Base-by-base conservation (phyloP, 805 yeast species). In the Schwanniomyces polymorphus region DNA sequence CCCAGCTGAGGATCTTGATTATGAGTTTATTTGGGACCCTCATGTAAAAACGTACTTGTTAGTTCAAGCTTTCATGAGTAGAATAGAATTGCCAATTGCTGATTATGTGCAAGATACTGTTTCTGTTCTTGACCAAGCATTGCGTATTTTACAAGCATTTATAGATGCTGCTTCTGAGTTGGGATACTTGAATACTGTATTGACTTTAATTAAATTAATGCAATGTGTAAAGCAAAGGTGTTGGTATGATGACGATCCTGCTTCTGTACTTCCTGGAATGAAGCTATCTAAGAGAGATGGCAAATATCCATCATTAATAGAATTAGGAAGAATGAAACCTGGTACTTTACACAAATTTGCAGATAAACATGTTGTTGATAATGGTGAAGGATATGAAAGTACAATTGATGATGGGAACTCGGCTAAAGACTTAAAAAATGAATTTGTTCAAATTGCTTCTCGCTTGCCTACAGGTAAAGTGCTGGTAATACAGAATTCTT, bases 81-180 rank as follows among this genome's bases (percentile, higher is more conserved):
- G 91, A 41, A 72, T 82, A 5, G 94, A 88, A 49, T 72, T 94
- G 41, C 99, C 98, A 1, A 88, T 94, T 59, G 95, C 96, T 0
- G 99, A 94, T 73, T 94, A 94, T 62, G 76, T 86, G 8, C 98
- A 92, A 61, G 99, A 94, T 65, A 91, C 97, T 0, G 82, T 91
- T 11, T 85, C 97, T 0, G 96, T 94, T 8, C 71, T 94, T 47
- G 99, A 95, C 60, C 99, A 94, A 69, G 83, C 96, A 7, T 73
- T 94, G 59, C 96, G 99, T 79, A 86, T 94, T 52, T 68, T 91
- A 45, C 99, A 94, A 62, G 97, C 98, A 0, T 86, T 80, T 55
- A 85, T 92, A 49, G 99, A 94, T 67, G 89, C 88, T 17, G 84
- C 94, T 1, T 82, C 97, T 2, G 97, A 92, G 56, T 59, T 84